These are phyloP conservation scores for Collybia mongolica DNA, from an alignment of 768 basidiomycete species.

Conservation along the genomic window DNA sequence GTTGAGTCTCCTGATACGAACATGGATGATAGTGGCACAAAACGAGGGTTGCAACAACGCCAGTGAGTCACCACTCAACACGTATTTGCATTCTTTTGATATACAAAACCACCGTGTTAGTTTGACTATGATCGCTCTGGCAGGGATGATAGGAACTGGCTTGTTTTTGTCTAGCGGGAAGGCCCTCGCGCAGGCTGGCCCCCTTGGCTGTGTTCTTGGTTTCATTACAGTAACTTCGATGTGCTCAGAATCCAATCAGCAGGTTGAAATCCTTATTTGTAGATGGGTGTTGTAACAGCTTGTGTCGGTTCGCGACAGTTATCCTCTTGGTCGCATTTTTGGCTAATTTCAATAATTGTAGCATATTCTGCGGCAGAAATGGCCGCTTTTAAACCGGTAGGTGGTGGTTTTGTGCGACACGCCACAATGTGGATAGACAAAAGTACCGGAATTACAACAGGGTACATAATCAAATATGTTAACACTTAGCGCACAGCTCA, in stretches of 20 bases:
- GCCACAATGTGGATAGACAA: conserved; percentile 52
- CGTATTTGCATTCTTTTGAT: neutral
- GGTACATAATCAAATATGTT: conserved; percentile 12
- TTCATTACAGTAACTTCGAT: conserved; percentile 37
- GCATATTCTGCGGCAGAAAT: conserved; percentile 42
- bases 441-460: conserved; percentile 25
- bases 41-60: conserved; percentile 24
- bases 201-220: conserved; percentile 49
- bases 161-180: conserved; percentile 54
- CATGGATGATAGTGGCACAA: conserved; percentile 18
- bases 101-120: conserved; percentile 11
- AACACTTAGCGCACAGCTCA: too few relatives aligned
- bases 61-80: conserved; percentile 19
- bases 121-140: conserved; percentile 28
- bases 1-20: conserved; percentile 18
- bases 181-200: conserved; percentile 49
- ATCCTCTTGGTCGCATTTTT: neutral
- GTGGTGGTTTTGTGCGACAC: conserved; percentile 54
- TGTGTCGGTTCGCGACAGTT: conserved; percentile 20
- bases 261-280: neutral
- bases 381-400: conserved; percentile 58
- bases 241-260: conserved; percentile 6
- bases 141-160: conserved; percentile 50
- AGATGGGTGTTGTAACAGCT: conserved; percentile 32
- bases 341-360: conserved; percentile 4